A percentile compares a stretch with the other conserved stretches of the same genome.
Conservation (phyloP, 108 stramenopile genomes). For the Aurantiochytrium sp. region DNA sequence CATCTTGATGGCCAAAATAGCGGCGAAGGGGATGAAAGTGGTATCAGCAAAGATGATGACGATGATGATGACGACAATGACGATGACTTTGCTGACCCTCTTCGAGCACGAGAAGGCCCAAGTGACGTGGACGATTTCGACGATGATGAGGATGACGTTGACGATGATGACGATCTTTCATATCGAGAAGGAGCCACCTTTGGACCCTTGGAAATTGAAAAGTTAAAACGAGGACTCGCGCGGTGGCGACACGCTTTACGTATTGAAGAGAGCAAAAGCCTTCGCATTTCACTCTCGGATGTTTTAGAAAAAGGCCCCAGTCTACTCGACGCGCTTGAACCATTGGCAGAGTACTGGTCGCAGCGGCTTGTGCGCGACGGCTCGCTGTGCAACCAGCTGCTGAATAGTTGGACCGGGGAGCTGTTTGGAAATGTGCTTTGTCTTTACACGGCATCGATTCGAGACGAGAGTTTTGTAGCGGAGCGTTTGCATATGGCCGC, state of each 20-base stretch:
- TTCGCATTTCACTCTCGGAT: neutral
- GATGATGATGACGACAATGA: neutral
- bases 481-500: neutral
- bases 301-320: neutral
- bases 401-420: neutral
- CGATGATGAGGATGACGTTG: neutral
- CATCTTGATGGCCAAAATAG: neutral
- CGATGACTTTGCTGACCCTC: too few species aligned
- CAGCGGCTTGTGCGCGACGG: neutral
- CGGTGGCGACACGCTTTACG: neutral
- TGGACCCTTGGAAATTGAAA: neutral
- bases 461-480: neutral
- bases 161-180: neutral
- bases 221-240: neutral
- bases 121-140: neutral
- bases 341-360: neutral
- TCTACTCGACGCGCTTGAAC: neutral
- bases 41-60: neutral
- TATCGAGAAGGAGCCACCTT: neutral
- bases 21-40: neutral
- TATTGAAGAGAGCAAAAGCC: neutral
- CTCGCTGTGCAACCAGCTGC: neutral
- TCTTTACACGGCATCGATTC: neutral
- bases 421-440: neutral
- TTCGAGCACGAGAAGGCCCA: too few species aligned